These are phyloP conservation scores for Takashimella tepidaria DNA, from an alignment of 1,284 basidiomycete species.

Conservation along the genomic window DNA sequence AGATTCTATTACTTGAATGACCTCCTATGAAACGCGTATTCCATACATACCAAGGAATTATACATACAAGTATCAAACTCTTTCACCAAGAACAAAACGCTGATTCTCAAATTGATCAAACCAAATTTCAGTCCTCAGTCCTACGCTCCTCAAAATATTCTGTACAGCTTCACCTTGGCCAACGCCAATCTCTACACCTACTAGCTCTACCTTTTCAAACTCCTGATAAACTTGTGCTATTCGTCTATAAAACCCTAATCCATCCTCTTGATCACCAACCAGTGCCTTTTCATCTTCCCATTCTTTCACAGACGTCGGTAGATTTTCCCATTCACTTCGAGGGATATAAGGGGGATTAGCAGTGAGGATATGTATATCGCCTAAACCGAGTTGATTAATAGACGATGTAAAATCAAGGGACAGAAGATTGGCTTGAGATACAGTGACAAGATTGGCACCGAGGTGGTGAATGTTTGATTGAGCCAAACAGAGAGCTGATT, in stretches of 20 bases:
- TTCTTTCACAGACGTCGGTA: constrained; percentile 63
- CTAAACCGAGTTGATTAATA: constrained; percentile 7
- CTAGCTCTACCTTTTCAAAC: not conserved
- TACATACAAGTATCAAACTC: not conserved
- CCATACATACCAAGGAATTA: too few relatives aligned
- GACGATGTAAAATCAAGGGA: constrained; percentile 23
- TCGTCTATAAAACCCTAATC: constrained; percentile 69
- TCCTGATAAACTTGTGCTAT: constrained; percentile 55
- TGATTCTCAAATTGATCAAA: not conserved
- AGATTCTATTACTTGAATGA: too few relatives aligned
- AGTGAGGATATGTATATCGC: constrained; percentile 64
- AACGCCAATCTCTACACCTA: not conserved
- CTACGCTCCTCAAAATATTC: not conserved
- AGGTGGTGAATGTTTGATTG: constrained; percentile 57
- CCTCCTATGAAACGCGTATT: too few relatives aligned
- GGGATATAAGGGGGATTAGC: constrained; percentile 94
- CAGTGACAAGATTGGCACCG: constrained; percentile 6
- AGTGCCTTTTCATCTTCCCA: constrained; percentile 78
- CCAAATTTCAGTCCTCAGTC: not conserved
- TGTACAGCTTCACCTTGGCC: not conserved
- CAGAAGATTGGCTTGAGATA: constrained; percentile 52
- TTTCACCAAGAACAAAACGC: not conserved
- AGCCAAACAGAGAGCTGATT: constrained; percentile 64
- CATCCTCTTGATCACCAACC: constrained; percentile 61
- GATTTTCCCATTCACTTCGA: constrained; percentile 56